phyloP scores from a whole-genome alignment of 129 eudicot species.

The Pulicaria dysenterica region DNA sequence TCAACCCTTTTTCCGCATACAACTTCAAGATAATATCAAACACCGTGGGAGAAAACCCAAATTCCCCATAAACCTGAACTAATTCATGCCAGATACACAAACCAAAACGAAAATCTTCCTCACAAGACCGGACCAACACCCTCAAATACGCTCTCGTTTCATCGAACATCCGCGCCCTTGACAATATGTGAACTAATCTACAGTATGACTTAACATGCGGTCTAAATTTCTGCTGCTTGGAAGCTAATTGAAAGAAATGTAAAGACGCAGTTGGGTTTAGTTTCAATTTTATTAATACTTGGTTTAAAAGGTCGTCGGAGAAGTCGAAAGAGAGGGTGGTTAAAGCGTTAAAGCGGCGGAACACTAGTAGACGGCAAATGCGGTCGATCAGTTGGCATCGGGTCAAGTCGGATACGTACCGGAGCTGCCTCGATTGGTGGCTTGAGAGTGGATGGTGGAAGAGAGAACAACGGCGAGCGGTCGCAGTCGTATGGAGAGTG shows the following conservation, averaged over 20 bases:
- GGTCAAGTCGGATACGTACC: constrained; percentile 37
- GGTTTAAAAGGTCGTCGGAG: constrained; percentile 57
- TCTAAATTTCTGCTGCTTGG: constrained; percentile 39
- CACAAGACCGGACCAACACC: constrained; percentile 41
- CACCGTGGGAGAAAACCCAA: constrained; percentile 68
- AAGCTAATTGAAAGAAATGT: constrained; percentile 69
- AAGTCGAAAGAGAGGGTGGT: constrained; percentile 45
- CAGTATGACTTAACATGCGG: constrained; percentile 53
- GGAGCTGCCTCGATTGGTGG: constrained; percentile 35
- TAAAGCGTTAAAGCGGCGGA: constrained; percentile 61
- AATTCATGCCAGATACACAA: constrained; percentile 51
- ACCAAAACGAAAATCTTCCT: constrained; percentile 14
- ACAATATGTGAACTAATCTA: constrained; percentile 63
- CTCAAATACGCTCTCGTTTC: constrained; percentile 52
- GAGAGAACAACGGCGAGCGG: constrained; percentile 24
- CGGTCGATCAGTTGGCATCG: constrained; percentile 45
- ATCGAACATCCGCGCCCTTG: constrained; percentile 66
- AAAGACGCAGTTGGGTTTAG: constrained; percentile 52
- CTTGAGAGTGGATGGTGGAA: constrained; percentile 30
- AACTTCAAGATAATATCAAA: constrained; percentile 71
- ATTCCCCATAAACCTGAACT: constrained; percentile 60
- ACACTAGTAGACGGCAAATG: constrained; percentile 63
- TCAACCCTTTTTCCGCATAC: constrained; percentile 61
- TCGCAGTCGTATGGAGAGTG: constrained; percentile 23
- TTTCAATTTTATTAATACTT: constrained; percentile 49